Conservation (phyloP, 1,284 basidiomycete species). For the Ustilago sp. region DNA sequence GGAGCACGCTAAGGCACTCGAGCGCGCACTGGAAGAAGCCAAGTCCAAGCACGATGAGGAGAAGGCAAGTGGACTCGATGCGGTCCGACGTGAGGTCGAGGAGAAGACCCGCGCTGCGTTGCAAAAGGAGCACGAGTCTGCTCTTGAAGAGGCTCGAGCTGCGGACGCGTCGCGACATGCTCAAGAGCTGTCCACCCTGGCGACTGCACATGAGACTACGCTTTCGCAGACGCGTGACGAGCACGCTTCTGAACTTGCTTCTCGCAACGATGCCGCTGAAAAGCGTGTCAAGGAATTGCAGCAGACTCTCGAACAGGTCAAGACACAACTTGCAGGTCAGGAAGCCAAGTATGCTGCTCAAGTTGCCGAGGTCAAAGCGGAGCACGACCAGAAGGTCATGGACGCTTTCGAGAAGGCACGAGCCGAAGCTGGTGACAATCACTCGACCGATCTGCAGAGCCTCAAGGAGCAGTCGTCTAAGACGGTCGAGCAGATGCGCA, state of each 20-base stretch:
- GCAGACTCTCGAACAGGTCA: conserved; percentile 35
- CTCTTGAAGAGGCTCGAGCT: conserved; percentile 27
- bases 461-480: conserved; percentile 44
- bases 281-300: conserved; percentile 36
- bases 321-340: conserved; percentile 41
- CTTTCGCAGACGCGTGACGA: conserved; percentile 24
- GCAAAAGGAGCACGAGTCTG: conserved; percentile 28
- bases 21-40: conserved; percentile 30
- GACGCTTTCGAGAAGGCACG: conserved; percentile 55
- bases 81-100: conserved; percentile 35
- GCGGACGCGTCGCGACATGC: conserved; percentile 24
- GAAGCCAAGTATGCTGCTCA: conserved; percentile 46
- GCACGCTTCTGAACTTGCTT: conserved; percentile 33
- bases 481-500: conserved; percentile 48
- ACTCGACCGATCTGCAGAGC: conserved; percentile 48
- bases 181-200: conserved; percentile 31
- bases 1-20: conserved; percentile 35
- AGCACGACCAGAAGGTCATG: conserved; percentile 51
- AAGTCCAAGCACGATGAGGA: conserved; percentile 30
- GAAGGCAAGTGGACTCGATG: conserved; percentile 28
- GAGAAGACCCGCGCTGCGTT: conserved; percentile 23
- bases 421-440: conserved; percentile 49
- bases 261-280: conserved; percentile 32
- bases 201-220: conserved; percentile 31
- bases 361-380: conserved; percentile 47